phyloP scores from a whole-genome alignment of 1,139 yeast species.

The Saccharomyces pastorianus region DNA sequence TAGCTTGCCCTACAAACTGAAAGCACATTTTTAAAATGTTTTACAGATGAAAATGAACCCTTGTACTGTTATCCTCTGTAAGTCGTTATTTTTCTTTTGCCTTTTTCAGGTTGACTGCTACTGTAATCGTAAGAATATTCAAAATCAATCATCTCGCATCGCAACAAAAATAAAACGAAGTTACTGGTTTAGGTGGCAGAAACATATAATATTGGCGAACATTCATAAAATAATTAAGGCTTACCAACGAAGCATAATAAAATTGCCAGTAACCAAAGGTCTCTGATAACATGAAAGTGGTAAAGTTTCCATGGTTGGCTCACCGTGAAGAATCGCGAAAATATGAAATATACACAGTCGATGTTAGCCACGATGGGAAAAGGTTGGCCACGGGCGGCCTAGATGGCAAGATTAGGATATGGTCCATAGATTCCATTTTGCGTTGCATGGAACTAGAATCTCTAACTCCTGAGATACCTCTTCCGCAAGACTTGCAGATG shows the following conservation, averaged over 20 bases:
- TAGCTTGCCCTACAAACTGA: not conserved
- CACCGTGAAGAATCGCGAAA: slow-evolving; percentile 72
- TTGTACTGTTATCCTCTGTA: not conserved
- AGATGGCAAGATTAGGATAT: slow-evolving; percentile 86
- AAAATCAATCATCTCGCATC: not conserved
- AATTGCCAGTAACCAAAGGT: not conserved
- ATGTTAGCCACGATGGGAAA: slow-evolving; percentile 72
- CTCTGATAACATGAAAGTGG: slow-evolving; percentile 47
- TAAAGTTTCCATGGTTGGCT: slow-evolving; percentile 79
- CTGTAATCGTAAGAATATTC: not conserved
- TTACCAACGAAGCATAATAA: not conserved
- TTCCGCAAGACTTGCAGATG: slow-evolving; percentile 31
- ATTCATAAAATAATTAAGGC: not conserved
- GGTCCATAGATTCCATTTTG: slow-evolving; percentile 64
- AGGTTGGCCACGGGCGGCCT: slow-evolving; percentile 91
- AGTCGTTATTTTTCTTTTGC: not conserved
- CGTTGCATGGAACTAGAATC: slow-evolving; percentile 14
- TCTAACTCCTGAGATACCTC: slow-evolving; percentile 22
- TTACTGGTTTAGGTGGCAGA: not conserved
- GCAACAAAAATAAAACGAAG: not conserved
- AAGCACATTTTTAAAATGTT: not conserved
- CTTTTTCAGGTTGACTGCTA: not conserved
- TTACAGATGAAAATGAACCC: not conserved
- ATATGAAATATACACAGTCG: slow-evolving; percentile 79
- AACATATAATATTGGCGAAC: not conserved